Conservation (phyloP, 2,329 filamentous ascomycete genomes). For the Scedosporium minutisporum region DNA sequence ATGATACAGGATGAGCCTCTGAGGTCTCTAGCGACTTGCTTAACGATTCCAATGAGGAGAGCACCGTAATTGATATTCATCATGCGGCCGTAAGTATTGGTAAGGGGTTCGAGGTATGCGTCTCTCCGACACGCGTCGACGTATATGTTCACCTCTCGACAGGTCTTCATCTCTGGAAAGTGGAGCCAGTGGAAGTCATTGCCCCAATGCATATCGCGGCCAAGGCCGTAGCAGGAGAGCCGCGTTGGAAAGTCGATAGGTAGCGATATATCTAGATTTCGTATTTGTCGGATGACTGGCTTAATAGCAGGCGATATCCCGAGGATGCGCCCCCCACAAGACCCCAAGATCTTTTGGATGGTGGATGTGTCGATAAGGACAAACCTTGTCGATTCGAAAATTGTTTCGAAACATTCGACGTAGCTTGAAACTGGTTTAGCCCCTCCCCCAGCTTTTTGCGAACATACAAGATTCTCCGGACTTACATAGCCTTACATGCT, state of each 20-base stretch:
- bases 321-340: not conserved
- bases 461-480: too few relatives aligned
- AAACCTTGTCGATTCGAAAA: constrained; percentile 7
- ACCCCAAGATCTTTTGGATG: constrained; percentile 2
- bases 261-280: not conserved
- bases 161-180: not conserved
- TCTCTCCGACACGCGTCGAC: not conserved
- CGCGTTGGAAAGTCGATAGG: not conserved
- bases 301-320: not conserved
- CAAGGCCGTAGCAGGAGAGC: not conserved
- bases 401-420: constrained; percentile 4
- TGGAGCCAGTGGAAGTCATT: constrained; percentile 8
- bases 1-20: not conserved
- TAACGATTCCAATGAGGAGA: not conserved
- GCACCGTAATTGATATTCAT: not conserved
- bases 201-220: not conserved
- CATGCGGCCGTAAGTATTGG: not conserved
- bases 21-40: not conserved
- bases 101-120: not conserved
- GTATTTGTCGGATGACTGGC: not conserved
- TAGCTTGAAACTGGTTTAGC: not conserved
- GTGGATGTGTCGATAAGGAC: constrained; percentile 2
- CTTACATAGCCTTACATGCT: constrained; percentile 7
- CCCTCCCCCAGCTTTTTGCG: too few relatives aligned
- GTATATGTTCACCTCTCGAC: not conserved